phyloP scores from a whole-genome alignment of 306 rosid genomes.

The Glycine latifolia region DNA sequence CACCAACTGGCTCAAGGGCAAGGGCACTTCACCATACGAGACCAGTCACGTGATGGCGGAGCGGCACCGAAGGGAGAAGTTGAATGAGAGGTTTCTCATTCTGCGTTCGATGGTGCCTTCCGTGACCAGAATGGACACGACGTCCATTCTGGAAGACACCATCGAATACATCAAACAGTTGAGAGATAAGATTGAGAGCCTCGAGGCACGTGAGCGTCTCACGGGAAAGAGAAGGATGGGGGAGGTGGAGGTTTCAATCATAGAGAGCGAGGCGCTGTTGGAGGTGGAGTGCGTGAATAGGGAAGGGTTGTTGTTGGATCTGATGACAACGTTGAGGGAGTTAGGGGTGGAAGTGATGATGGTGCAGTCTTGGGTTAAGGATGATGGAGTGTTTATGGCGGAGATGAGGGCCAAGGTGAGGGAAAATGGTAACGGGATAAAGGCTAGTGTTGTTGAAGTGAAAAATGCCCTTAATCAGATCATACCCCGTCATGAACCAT shows the following conservation, averaged over 20 bases:
- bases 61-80: conserved; percentile 67
- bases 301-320: conserved; percentile 71
- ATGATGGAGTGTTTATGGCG: conserved; percentile 50
- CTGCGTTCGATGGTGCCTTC: conserved; percentile 70
- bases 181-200: conserved; percentile 56
- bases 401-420: conserved; percentile 71
- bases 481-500: conserved; percentile 51
- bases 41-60: conserved; percentile 69
- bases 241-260: conserved; percentile 55
- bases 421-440: conserved; percentile 58
- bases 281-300: conserved; percentile 68
- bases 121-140: conserved; percentile 81
- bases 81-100: conserved; percentile 71
- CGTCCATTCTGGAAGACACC: conserved; percentile 77
- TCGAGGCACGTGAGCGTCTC: conserved; percentile 48
- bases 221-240: conserved; percentile 45
- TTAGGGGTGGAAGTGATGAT: conserved; percentile 61
- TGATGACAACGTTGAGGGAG: conserved; percentile 61
- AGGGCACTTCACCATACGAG: conserved; percentile 51
- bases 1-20: conserved; percentile 38
- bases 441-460: conserved; percentile 71
- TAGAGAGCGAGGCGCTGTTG: conserved; percentile 69
- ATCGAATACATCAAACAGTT: conserved; percentile 76
- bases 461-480: conserved; percentile 69
- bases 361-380: conserved; percentile 37